These are phyloP conservation scores for Trichosporon faecale DNA, from an alignment of 1,284 basidiomycete species.

Conservation along the genomic window DNA sequence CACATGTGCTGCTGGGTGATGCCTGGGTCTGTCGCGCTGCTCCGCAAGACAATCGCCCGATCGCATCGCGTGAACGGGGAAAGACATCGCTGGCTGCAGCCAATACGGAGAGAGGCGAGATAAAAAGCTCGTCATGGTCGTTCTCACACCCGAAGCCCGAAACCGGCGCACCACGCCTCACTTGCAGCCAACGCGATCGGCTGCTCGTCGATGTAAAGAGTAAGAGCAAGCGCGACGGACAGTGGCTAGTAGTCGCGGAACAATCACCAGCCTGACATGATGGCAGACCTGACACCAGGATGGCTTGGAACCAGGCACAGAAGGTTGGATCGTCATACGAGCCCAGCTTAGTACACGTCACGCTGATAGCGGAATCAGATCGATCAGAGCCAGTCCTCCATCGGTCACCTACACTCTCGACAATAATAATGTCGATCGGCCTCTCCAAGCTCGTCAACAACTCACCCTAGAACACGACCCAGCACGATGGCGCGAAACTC, in stretches of 20 bases:
- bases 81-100: too few species aligned
- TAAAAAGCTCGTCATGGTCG: background rate
- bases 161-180: background rate
- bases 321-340: background rate
- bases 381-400: background rate
- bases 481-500: slow-evolving; percentile 77
- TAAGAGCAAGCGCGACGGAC: background rate
- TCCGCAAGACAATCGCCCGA: background rate
- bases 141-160: background rate
- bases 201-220: too few species aligned
- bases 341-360: background rate
- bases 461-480: background rate
- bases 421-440: slow-evolving; percentile 7
- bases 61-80: background rate
- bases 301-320: background rate
- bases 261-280: background rate
- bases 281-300: background rate
- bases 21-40: background rate
- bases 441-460: slow-evolving; percentile 1
- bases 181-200: too few species aligned
- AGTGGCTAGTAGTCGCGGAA: background rate
- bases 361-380: background rate
- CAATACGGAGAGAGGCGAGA: too few species aligned
- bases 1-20: background rate
- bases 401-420: background rate